phyloP scores from a whole-genome alignment of 1,284 basidiomycete species.

The Hymenochaete sp. region DNA sequence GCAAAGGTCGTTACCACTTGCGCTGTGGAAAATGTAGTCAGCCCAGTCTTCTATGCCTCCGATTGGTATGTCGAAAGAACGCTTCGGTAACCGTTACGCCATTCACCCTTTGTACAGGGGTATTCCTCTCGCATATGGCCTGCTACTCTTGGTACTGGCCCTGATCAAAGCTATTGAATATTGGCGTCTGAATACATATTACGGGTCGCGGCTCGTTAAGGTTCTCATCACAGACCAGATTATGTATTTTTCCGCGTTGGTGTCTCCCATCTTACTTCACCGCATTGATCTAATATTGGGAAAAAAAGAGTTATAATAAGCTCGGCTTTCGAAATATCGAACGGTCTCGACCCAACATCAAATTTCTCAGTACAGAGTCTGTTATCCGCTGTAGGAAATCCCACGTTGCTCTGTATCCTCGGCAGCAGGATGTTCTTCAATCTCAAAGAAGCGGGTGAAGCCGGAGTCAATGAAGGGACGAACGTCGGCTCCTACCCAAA shows the following conservation, averaged over 20 bases:
- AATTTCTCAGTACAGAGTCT: neutral
- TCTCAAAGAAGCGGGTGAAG: neutral
- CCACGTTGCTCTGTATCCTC: neutral
- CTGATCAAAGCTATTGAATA: conserved; percentile 7
- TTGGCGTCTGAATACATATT: conserved; percentile 1
- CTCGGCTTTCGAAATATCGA: no score
- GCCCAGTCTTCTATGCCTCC: no score
- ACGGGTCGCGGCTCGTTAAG: conserved; percentile 2
- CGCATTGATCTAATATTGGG: no score
- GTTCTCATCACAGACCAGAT: conserved; percentile 8
- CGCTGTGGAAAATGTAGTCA: no score
- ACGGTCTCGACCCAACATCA: neutral
- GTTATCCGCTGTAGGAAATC: neutral
- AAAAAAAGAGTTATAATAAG: no score
- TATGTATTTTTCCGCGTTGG: conserved; percentile 7
- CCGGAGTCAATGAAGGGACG: neutral
- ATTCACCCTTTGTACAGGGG: neutral
- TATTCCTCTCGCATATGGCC: neutral
- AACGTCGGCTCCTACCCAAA: neutral
- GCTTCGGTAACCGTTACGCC: no score
- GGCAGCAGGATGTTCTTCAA: neutral
- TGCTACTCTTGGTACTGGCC: conserved; percentile 1
- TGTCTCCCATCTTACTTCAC: neutral
- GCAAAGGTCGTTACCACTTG: no score
- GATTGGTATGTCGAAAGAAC: no score